Evolutionary conservation across 2,329 filamentous ascomycete species (phyloP).

Genomic region (Lachnum nothofagi): DNA sequence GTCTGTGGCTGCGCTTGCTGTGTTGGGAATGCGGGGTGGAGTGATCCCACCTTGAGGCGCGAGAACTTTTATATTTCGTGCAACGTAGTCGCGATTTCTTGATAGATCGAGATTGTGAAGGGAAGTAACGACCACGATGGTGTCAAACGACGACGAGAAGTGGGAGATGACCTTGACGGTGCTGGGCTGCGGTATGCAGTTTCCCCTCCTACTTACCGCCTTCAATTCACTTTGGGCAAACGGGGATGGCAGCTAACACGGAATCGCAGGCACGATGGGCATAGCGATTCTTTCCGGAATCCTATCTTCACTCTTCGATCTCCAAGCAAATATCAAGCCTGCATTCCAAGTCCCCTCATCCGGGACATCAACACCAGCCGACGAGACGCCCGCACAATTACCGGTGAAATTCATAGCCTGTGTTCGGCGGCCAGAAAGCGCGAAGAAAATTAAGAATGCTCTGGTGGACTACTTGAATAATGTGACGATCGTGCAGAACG

Average conservation of each 20-base stretch:
- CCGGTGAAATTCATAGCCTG: conserved; percentile 77
- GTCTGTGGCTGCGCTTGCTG: background rate
- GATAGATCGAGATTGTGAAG: background rate
- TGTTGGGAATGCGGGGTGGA: background rate
- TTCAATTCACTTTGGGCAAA: background rate
- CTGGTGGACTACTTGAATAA: conserved; percentile 58
- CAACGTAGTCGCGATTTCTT: background rate
- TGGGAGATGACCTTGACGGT: conserved; percentile 66
- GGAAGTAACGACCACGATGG: conserved; percentile 11
- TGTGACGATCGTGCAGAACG: conserved; percentile 63
- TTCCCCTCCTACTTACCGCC: conserved; percentile 1
- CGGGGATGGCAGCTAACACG: background rate
- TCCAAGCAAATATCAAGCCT: conserved; percentile 41
- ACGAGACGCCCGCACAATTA: conserved; percentile 51
- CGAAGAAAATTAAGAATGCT: conserved; percentile 60
- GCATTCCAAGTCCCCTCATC: conserved; percentile 34
- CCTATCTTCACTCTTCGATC: conserved; percentile 61
- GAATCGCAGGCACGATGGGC: conserved; percentile 67
- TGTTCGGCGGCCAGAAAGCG: conserved; percentile 65
- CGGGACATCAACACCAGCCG: conserved; percentile 39
- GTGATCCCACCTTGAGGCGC: conserved; percentile 1
- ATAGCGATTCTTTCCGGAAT: conserved; percentile 79
- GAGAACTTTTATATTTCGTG: background rate
- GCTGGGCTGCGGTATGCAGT: conserved; percentile 68
- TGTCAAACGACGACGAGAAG: conserved; percentile 4